A percentile compares a stretch with the other conserved stretches of the same genome.
Conservation (phyloP, 257 asterid genomes). For the Leonotis leonurus region DNA sequence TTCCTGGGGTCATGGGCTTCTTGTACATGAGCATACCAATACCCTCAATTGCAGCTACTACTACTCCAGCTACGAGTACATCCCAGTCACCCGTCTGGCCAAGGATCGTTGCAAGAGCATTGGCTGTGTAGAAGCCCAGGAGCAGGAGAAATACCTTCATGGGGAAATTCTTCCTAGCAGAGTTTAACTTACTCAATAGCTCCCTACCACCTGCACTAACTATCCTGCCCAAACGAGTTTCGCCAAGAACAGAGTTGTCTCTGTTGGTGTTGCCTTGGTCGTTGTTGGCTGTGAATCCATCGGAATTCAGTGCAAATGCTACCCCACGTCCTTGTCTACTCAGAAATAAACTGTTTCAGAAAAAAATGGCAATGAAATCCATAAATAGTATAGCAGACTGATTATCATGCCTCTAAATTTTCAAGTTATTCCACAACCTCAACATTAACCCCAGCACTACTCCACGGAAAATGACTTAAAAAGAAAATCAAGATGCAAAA, state of each 20-base stretch:
- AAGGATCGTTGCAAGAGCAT: conserved; percentile 83
- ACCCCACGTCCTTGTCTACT: conserved; percentile 33
- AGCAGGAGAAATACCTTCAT: conserved; percentile 86
- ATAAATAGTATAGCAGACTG: not conserved
- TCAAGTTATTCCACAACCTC: not conserved
- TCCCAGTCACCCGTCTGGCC: conserved; percentile 99
- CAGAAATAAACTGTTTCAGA: conserved; percentile 25
- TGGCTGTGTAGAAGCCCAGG: conserved; percentile 91
- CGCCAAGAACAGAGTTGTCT: conserved; percentile 45
- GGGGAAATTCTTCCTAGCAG: conserved; percentile 78
- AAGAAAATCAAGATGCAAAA: not conserved
- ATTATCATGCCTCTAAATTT: not conserved
- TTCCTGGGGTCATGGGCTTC: conserved; percentile 42
- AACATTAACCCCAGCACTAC: not conserved
- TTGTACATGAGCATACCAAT: conserved; percentile 95
- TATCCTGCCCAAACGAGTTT: conserved; percentile 88
- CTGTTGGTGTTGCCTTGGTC: conserved; percentile 40
- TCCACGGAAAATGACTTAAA: not conserved
- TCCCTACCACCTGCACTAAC: conserved; percentile 74
- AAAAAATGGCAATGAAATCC: conserved; percentile 1
- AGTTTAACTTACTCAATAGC: conserved; percentile 66
- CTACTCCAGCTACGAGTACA: conserved; percentile 84
- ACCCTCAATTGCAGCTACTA: conserved; percentile 94
- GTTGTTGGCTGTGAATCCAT: conserved; percentile 50
- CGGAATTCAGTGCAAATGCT: conserved; percentile 62